Evolutionary conservation across 305 asterid genomes (phyloP), one percentile per base, ranked within the genome.

Genomic region (Euphrasia arctica): DNA sequence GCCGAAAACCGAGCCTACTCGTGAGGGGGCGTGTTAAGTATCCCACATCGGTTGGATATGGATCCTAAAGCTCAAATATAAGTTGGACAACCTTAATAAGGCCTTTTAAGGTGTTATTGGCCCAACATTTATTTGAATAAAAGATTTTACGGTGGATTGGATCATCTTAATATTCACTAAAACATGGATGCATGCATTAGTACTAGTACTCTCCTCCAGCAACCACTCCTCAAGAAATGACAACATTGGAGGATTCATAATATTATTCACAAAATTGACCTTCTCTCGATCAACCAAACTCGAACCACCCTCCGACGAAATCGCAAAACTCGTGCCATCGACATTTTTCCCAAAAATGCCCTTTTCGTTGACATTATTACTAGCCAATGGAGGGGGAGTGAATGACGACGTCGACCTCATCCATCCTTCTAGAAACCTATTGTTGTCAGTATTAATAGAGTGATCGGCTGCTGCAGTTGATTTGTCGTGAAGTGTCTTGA

Each of bases 191-290:
- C 22, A 63, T 45, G 97, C 22, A 18, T 18, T 82, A 63, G 77
- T 68, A 82, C 90, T 80, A 8, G 84, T 80, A 65, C 81, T 82
- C 71, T 92, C 98, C 68, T 92, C 97, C 72, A 89, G 68, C 72
- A 92, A 63, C 98, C 98, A 92, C 55, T 89, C 89, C 73, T 89
- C 98, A 55, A 89, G 85, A 76, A 77, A 91, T n/a, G 96, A 80
- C n/a, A 88, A 75, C 22, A 18, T 18, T 54, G 96, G 90, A 25
- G 91, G 91, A 71, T 76, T 59, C 13, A 62, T 72, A 4, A 79
- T 85, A 42, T 72, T 54, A 13, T 66, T 72, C 4, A 81, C 89
- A 48, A 66, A 55, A 67, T 72, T 80, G 64, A 61, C 61, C 60
- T 77, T 79, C 57, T 63, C 58, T 48, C 59, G 76, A 8, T 71